Base-by-base conservation (phyloP, 2,329 filamentous ascomycete genomes). In the Colletotrichum sidae region DNA sequence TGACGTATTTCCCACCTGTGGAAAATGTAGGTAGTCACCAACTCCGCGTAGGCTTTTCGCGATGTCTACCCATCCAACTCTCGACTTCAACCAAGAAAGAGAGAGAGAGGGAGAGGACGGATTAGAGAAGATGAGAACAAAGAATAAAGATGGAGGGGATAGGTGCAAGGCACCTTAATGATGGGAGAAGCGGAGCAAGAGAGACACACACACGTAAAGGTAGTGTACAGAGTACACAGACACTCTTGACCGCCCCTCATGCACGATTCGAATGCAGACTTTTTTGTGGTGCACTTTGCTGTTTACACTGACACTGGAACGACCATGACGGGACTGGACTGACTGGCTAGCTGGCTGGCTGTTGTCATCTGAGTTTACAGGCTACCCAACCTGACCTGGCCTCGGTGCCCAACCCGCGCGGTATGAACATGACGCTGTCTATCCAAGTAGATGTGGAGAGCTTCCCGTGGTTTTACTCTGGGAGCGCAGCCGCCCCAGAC, bases 171-270 rank as follows among this genome's bases (percentile, higher is more conserved):
- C 25, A 25, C 25, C 25, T 58, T 58, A 58, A 55, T 38, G 53
- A 46, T 55, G 17, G 44, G 4, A 25, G 25, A 61, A 55, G 25
- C 45, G 57, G 34, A 50, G 50, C 12, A n/a, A 8, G 17, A 15
- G 17, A 12, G 17, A 41, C 35, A 41, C 41, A 57, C 25, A 25
- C 25, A 25, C 25, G 25, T 25, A 17, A 17, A 17, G 17, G 17
- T 17, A 25, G 25, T 25, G 25, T 5, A 25, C 25, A 25, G 25
- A 25, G 25, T 25, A 25, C 4, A 4, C 25, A 25, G 25, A 25
- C 25, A 51, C 57, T 53, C 62, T 25, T 62, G 62, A 62, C 62
- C 62, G 62, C 62, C 62, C 56, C 62, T 61, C 57, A 51, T 51
- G 50, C 51, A 61, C 51, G 25, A 25, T 25, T 25, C 25, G 41